Evolutionary conservation across 805 yeast genomes (phyloP).

Genomic region (Yarrowia porcina): DNA sequence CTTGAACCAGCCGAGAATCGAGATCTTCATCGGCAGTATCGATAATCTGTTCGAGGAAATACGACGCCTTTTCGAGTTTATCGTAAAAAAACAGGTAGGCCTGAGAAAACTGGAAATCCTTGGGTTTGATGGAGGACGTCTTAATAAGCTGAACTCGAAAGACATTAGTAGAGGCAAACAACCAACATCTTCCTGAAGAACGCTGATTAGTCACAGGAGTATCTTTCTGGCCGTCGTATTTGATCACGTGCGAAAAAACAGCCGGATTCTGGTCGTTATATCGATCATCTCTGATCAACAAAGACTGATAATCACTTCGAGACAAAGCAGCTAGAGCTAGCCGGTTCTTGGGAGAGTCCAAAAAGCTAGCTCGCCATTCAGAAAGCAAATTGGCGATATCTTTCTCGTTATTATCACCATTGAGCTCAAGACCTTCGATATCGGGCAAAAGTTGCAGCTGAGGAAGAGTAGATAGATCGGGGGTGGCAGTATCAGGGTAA

Average conservation of each 20-base stretch:
- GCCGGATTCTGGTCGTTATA: constrained; percentile 30
- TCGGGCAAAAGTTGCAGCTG: background rate
- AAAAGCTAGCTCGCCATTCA: constrained; percentile 48
- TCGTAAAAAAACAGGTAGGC: constrained; percentile 79
- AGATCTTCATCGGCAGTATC: constrained; percentile 64
- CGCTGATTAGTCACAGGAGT: constrained; percentile 71
- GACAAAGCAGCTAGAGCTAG: constrained; percentile 55
- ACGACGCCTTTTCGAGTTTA: constrained; percentile 80
- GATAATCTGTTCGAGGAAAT: constrained; percentile 69
- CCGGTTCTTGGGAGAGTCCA: constrained; percentile 49
- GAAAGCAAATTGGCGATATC: constrained; percentile 33
- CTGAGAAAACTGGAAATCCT: constrained; percentile 72
- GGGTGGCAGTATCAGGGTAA: constrained; percentile 3
- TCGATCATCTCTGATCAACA: constrained; percentile 38
- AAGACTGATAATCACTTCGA: constrained; percentile 43
- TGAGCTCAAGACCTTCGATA: constrained; percentile 6
- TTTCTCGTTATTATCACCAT: background rate
- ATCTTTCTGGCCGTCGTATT: constrained; percentile 44
- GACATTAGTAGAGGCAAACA: constrained; percentile 77
- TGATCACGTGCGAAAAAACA: constrained; percentile 45
- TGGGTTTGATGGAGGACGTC: constrained; percentile 50
- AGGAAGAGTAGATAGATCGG: constrained; percentile 3
- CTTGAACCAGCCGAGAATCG: constrained; percentile 68
- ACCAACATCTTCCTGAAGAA: constrained; percentile 82
- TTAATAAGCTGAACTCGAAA: constrained; percentile 61